Conservation (phyloP, 2,329 filamentous ascomycete genomes). For the Geosmithia putterillii region DNA sequence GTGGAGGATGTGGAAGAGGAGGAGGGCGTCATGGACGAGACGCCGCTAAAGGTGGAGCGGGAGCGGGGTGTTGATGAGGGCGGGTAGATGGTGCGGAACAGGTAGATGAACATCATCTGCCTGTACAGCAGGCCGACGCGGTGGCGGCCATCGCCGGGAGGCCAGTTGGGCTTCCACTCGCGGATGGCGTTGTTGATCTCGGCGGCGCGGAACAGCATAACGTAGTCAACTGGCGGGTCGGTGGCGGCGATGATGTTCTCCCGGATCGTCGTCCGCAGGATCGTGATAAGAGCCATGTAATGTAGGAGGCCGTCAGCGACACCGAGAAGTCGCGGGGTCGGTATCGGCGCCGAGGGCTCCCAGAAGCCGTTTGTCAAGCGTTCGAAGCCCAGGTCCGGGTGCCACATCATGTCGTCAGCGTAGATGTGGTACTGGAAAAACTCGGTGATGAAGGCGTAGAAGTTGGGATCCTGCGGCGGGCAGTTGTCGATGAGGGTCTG, state of each 20-base stretch:
- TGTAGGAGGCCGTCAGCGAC: slow-evolving; percentile 73
- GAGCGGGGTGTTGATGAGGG: slow-evolving; percentile 22
- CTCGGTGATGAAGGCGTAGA: slow-evolving; percentile 52
- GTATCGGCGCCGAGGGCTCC: slow-evolving; percentile 25
- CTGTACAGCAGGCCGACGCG: slow-evolving; percentile 47
- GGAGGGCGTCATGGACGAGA: slow-evolving; percentile 7
- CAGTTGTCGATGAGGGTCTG: slow-evolving; percentile 54
- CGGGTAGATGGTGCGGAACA: slow-evolving; percentile 49
- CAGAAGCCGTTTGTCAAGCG: slow-evolving; percentile 31
- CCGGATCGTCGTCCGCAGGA: slow-evolving; percentile 63
- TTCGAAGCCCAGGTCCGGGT: slow-evolving; percentile 23
- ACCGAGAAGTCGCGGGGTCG: slow-evolving; percentile 54
- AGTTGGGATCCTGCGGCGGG: slow-evolving; percentile 52
- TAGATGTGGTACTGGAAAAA: slow-evolving; percentile 79
- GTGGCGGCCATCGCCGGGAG: slow-evolving; percentile 42
- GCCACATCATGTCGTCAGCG: slow-evolving; percentile 48
- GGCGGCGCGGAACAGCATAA: slow-evolving; percentile 58
- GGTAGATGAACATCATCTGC: slow-evolving; percentile 54
- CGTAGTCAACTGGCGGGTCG: slow-evolving; percentile 62
- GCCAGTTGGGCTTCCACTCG: slow-evolving; percentile 58
- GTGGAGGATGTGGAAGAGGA: slow-evolving; percentile 7
- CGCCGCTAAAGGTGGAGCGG: slow-evolving; percentile 16
- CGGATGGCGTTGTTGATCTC: slow-evolving; percentile 65
- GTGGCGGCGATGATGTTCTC: slow-evolving; percentile 46
- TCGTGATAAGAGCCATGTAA: slow-evolving; percentile 67